Conservation (phyloP, 257 asterid species). For the Apocynum venetum region DNA sequence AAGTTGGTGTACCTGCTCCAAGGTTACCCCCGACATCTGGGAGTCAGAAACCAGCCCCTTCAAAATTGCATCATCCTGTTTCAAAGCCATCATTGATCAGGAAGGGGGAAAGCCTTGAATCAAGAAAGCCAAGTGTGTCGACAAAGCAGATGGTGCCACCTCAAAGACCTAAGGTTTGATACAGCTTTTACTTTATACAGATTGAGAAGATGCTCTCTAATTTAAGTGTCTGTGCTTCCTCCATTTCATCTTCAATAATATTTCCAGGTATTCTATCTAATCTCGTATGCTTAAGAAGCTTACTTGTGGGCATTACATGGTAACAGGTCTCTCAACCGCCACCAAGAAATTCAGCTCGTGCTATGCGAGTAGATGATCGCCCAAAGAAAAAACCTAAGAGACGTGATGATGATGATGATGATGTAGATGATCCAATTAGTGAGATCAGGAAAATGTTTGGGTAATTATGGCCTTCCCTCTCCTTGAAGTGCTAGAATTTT, state of each 20-base stretch:
- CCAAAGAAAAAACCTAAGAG: conserved; percentile 53
- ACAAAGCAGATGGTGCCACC: conserved; percentile 37
- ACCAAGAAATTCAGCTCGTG: conserved; percentile 35
- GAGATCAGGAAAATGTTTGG: conserved; percentile 61
- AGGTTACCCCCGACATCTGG: conserved; percentile 26
- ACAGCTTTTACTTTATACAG: background rate
- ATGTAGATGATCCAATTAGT: conserved; percentile 37
- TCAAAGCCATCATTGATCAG: conserved; percentile 40
- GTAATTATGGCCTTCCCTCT: conserved; percentile 29
- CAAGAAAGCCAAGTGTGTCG: conserved; percentile 42
- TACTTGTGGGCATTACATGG: background rate
- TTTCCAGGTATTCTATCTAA: background rate
- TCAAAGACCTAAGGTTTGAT: conserved; percentile 30
- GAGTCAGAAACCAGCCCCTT: conserved; percentile 32
- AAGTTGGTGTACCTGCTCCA: conserved; percentile 29
- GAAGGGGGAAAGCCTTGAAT: conserved; percentile 35
- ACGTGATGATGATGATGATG: conserved; percentile 43
- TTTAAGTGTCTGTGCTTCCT: background rate
- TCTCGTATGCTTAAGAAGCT: background rate
- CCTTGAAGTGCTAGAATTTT: background rate
- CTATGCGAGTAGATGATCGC: conserved; percentile 27
- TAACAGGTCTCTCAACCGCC: conserved; percentile 49
- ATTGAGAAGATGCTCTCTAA: background rate
- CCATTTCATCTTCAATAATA: background rate
- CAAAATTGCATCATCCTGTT: conserved; percentile 34